phyloP scores from a whole-genome alignment of 2,329 filamentous ascomycete species.

The Bipolaris oryzae region DNA sequence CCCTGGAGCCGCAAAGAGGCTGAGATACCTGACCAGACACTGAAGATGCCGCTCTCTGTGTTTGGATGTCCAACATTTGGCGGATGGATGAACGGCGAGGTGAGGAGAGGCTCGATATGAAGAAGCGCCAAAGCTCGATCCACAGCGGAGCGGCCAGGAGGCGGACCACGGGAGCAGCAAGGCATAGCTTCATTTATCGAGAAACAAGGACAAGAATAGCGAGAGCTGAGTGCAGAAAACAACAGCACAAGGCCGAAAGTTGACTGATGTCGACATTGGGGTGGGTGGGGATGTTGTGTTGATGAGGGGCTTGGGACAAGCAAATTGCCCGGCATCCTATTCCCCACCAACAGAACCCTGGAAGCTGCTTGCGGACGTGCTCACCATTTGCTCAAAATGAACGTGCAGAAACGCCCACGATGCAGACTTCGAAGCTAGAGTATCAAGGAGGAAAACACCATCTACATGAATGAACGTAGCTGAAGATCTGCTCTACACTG shows the following conservation, averaged over 20 bases:
- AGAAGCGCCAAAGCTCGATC: neutral
- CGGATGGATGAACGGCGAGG: neutral
- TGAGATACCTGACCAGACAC: neutral
- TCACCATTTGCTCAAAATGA: neutral
- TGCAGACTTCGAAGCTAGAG: neutral
- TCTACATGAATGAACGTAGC: neutral
- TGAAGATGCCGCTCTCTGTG: neutral
- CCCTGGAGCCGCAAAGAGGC: neutral
- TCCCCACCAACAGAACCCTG: slow-evolving; percentile 1
- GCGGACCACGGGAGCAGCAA: neutral
- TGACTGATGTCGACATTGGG: neutral
- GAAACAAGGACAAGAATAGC: neutral
- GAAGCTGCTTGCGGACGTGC: neutral
- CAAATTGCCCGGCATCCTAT: neutral
- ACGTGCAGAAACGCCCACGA: neutral
- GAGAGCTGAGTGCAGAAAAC: neutral
- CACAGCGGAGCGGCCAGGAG: neutral
- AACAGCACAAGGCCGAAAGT: neutral
- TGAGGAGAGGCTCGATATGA: neutral
- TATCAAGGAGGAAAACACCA: neutral
- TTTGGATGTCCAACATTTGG: neutral
- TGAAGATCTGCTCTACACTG: neutral
- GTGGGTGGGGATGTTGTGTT: neutral
- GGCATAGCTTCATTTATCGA: neutral
- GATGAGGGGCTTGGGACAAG: neutral